A percentile compares a stretch with the other conserved stretches of the same genome.
These are phyloP conservation scores for Ophiostoma triangulosporum DNA, from an alignment of 2,329 filamentous ascomycete genomes.

Conservation along the genomic window DNA sequence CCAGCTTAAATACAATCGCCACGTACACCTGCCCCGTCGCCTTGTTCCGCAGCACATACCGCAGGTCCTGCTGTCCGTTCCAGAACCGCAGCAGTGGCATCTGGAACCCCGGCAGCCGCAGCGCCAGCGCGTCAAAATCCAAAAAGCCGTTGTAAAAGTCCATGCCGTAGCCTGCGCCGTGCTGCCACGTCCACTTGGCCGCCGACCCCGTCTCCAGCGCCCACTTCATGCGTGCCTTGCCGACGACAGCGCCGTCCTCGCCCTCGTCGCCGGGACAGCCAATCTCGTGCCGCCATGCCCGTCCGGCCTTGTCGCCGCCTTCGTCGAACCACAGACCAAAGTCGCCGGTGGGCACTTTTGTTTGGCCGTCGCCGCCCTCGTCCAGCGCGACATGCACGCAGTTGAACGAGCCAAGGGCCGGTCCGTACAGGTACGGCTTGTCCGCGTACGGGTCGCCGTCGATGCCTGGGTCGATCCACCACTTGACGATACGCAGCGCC, in stretches of 20 bases:
- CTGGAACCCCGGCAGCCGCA: conserved; percentile 59
- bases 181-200: conserved; percentile 40
- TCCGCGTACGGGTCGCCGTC: conserved; percentile 86
- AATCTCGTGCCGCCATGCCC: conserved; percentile 28
- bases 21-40: conserved; percentile 62
- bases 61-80: conserved; percentile 65
- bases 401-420: conserved; percentile 70
- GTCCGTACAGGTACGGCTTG: conserved; percentile 72
- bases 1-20: conserved; percentile 66
- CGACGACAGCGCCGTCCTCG: conserved; percentile 19
- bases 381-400: conserved; percentile 30
- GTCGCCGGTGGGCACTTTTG: conserved; percentile 27
- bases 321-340: conserved; percentile 46
- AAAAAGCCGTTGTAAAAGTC: conserved; percentile 87
- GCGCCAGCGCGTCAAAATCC: conserved; percentile 62
- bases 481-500: conserved; percentile 73
- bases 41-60: conserved; percentile 83
- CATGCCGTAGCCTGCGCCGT: conserved; percentile 36
- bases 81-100: conserved; percentile 64
- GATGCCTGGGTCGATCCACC: conserved; percentile 81
- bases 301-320: conserved; percentile 47
- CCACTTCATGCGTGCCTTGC: conserved; percentile 45
- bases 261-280: conserved; percentile 40
- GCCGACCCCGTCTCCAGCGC: conserved; percentile 35
- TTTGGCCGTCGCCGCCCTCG: conserved; percentile 10